Conservation (phyloP, 192 early-diverging fungal species). For the Entomortierella parvispora region DNA sequence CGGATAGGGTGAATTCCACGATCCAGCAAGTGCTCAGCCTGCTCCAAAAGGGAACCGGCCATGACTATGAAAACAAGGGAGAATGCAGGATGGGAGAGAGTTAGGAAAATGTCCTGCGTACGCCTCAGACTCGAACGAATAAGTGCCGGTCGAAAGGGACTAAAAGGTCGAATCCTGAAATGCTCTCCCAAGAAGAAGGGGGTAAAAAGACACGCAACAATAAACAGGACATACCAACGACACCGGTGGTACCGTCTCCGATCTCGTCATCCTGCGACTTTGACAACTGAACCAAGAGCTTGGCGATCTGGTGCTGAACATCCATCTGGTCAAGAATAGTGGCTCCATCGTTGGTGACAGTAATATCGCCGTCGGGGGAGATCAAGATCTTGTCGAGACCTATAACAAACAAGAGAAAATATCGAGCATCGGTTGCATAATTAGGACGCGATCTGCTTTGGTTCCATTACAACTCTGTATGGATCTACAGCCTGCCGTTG, state of each 20-base stretch:
- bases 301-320: constrained; percentile 99
- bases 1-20: constrained; percentile 99
- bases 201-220: background rate
- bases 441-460: background rate
- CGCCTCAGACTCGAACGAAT: too few species aligned
- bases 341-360: constrained; percentile 99
- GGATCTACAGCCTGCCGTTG: too few species aligned
- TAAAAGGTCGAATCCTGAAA: background rate
- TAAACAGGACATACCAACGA: constrained; percentile 78
- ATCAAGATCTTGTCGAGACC: constrained; percentile 99
- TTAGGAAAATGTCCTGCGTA: background rate
- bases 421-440: background rate
- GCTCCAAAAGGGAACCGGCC: constrained; percentile 97
- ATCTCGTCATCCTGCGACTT: constrained; percentile 99
- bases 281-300: constrained; percentile 96
- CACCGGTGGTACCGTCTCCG: constrained; percentile 99
- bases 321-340: constrained; percentile 98
- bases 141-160: too few species aligned
- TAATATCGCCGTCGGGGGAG: constrained; percentile 99
- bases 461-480: too few species aligned
- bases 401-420: constrained; percentile 24
- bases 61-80: constrained; percentile 69
- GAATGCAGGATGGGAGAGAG: background rate
- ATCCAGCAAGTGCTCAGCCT: constrained; percentile 94
- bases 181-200: background rate